Evolutionary conservation across 495 filamentous ascomycete species (phyloP).

Genomic region (Hypomontagnella monticulosa): DNA sequence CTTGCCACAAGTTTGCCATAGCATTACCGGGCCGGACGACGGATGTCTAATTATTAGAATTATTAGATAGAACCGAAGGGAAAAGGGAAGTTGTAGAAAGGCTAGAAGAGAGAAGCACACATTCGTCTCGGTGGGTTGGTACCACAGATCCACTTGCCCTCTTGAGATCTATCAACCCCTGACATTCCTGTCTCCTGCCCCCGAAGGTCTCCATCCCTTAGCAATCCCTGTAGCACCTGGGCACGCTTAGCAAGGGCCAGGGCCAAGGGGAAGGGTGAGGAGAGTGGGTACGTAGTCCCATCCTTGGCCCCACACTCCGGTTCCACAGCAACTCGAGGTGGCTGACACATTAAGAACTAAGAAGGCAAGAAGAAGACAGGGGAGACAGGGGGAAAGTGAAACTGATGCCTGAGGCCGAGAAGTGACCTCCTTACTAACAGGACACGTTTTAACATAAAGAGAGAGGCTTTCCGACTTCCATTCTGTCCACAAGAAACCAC

Average conservation of each 20-base stretch:
- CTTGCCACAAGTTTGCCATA: conserved; percentile 1
- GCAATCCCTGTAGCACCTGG: conserved; percentile 19
- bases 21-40: conserved; percentile 20
- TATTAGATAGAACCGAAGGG: conserved; percentile 27
- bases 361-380: background rate
- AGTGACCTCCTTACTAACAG: conserved; percentile 29
- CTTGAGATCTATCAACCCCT: conserved; percentile 36
- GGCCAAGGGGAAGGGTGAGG: conserved; percentile 4
- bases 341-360: conserved; percentile 36
- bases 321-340: background rate
- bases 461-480: conserved; percentile 21
- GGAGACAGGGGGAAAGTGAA: conserved; percentile 1
- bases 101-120: background rate
- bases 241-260: conserved; percentile 9
- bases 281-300: conserved; percentile 18
- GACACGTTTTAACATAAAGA: conserved; percentile 50
- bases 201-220: conserved; percentile 7
- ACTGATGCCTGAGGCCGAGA: conserved; percentile 30
- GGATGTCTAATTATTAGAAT: conserved; percentile 1
- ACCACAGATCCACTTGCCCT: conserved; percentile 38
- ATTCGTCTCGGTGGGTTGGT: conserved; percentile 41
- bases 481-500: conserved; percentile 8
- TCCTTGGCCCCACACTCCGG: conserved; percentile 26
- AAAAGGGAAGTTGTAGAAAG: conserved; percentile 16
- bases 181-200: conserved; percentile 23